phyloP scores from a whole-genome alignment of 139 green algal species.

The Chloropicon primus region DNA sequence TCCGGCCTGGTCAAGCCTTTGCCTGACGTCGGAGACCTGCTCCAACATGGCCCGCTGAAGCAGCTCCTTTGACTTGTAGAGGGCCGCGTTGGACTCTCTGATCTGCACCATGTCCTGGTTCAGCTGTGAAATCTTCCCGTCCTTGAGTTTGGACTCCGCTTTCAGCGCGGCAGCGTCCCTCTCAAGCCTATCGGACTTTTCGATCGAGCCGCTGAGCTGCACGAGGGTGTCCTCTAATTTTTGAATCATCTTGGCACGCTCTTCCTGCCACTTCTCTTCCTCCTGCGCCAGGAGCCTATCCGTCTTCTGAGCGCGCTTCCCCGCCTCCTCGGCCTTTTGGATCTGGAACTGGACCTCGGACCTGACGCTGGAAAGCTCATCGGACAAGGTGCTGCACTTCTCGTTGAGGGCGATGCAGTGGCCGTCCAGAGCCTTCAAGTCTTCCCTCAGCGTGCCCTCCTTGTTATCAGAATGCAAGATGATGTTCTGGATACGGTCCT shows the following conservation, averaged over 20 bases:
- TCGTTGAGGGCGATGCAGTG: neutral
- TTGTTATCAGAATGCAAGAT: neutral
- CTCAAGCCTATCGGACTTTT: neutral
- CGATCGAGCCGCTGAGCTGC: neutral
- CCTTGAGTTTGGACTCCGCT: neutral
- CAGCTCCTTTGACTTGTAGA: neutral
- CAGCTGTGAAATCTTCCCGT: neutral
- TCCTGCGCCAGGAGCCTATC: neutral
- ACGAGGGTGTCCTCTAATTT: neutral
- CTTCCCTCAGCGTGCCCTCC: neutral
- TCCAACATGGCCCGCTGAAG: neutral
- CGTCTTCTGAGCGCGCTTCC: neutral
- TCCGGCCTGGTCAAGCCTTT: neutral
- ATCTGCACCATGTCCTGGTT: neutral
- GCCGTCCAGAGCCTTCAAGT: neutral
- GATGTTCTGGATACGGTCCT: neutral
- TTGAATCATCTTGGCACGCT: neutral
- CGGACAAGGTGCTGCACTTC: neutral
- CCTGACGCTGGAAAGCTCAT: neutral
- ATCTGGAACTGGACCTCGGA: neutral
- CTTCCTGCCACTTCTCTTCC: neutral
- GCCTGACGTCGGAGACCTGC: neutral
- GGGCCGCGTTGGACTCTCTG: neutral
- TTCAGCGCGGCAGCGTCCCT: neutral
- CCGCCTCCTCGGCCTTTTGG: neutral